Evolutionary conservation across 805 yeast species (phyloP).

Genomic region (Yamadazyma laniorum): DNA sequence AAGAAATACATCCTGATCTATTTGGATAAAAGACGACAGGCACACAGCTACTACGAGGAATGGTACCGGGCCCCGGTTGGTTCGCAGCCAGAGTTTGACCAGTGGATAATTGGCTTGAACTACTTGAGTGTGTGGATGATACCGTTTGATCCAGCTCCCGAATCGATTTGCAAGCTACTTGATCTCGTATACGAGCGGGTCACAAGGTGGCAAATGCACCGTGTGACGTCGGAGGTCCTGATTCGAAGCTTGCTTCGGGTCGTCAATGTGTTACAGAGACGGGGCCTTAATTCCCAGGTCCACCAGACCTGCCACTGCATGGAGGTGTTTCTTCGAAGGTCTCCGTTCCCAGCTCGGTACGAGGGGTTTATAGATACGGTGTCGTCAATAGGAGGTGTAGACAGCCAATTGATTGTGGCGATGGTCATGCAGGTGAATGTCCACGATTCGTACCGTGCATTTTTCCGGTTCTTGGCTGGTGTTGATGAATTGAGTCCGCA

Average conservation of each 20-base stretch:
- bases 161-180: background rate
- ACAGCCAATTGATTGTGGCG: background rate
- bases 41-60: constrained; percentile 14
- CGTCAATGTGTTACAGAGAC: background rate
- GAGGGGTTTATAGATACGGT: constrained; percentile 2
- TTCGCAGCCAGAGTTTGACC: constrained; percentile 14
- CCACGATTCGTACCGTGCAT: constrained; percentile 8
- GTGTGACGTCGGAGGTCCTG: background rate
- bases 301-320: background rate
- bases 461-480: constrained; percentile 1
- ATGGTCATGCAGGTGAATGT: constrained; percentile 9
- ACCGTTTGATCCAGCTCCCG: constrained; percentile 4
- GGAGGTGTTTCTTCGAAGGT: background rate
- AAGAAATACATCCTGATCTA: constrained; percentile 49
- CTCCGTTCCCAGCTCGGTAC: background rate
- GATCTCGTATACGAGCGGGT: background rate
- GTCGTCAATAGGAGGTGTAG: background rate
- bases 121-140: constrained; percentile 6
- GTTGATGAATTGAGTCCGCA: background rate
- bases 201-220: constrained; percentile 5
- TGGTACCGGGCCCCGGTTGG: constrained; percentile 16
- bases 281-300: background rate
- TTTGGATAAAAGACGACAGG: constrained; percentile 27
- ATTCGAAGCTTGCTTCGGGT: background rate
- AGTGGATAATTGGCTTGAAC: constrained; percentile 21